Conservation (phyloP, 2,329 filamentous ascomycete species). For the Cladosporium sp. region DNA sequence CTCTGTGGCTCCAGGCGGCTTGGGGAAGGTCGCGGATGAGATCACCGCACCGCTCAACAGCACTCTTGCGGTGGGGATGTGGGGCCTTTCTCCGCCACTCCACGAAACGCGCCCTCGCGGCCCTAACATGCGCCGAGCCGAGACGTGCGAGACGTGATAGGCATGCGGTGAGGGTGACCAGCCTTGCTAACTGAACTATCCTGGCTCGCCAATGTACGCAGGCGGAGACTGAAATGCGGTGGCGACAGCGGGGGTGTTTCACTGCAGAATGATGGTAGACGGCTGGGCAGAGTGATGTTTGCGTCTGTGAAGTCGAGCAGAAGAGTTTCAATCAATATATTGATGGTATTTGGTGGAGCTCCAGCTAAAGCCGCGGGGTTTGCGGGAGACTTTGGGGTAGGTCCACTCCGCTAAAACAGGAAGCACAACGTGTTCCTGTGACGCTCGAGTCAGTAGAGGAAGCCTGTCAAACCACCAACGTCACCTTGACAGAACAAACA, state of each 20-base stretch:
- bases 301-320: neutral
- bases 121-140: neutral
- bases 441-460: neutral
- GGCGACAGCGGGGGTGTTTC: no score
- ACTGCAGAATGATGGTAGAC: no score
- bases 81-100: neutral
- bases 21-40: conserved; percentile 1
- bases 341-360: neutral
- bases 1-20: neutral
- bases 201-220: no score
- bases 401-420: no score
- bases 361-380: neutral
- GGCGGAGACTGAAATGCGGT: no score
- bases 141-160: neutral
- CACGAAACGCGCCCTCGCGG: neutral
- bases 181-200: no score
- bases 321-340: neutral
- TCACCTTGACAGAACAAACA: neutral
- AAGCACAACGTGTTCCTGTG: no score
- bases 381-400: neutral
- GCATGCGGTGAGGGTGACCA: neutral
- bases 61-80: neutral
- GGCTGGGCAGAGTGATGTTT: no score
- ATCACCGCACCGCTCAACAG: conserved; percentile 12
- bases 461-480: neutral